Base-by-base conservation (phyloP, 768 basidiomycete species). In the Hemileccinum rubropunctum region DNA sequence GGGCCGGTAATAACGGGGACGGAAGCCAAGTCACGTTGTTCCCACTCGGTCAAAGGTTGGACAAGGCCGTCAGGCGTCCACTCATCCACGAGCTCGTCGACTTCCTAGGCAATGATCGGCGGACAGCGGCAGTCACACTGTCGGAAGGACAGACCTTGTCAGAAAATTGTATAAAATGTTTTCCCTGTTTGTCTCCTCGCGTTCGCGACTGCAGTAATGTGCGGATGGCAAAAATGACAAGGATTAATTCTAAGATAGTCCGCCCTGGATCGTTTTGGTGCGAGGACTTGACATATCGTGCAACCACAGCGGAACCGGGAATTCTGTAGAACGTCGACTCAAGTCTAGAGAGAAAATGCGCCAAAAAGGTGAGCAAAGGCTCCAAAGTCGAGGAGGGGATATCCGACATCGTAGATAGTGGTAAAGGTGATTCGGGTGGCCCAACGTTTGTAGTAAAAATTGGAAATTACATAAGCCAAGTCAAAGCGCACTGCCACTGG, bases 181-280 rank as follows among this genome's bases (percentile, higher is more conserved):
- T 91, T 6, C 84, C 86, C 21, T 79, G 82, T 50, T 83, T 79
- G 58, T 97, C 94, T 41, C 88, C 87, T 34, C 92, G 78, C 0
- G 95, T 98, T 30, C 95, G 76, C 9, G 87, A 86, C 71, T 95
- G 92, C 37, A 97, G 66, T n/a, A 98, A 73, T 0, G 95, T 98
- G 48, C 91, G 74, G 46, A 98, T 79, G 18, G 91, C 93, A 60
- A 98, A 97, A 39, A 91, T 74, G 47, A 94, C 66, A 32, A 99
- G 80, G 43, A 95, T 82, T 18, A 98, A 67, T 70, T 99, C 97
- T 44, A 99, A 80, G 9, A 98, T 59, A 0, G 92, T 93, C 47
- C 97, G 78, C 28, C 88, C 91, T 1, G 97, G 97, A 70, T 99
- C 97, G 65, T 99, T 89, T 69, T 91, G 89, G 68, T 99, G 95